These are phyloP conservation scores for Tetrahymena malaccensis DNA, from an alignment of 73 alveolate species.

Conservation along the genomic window DNA sequence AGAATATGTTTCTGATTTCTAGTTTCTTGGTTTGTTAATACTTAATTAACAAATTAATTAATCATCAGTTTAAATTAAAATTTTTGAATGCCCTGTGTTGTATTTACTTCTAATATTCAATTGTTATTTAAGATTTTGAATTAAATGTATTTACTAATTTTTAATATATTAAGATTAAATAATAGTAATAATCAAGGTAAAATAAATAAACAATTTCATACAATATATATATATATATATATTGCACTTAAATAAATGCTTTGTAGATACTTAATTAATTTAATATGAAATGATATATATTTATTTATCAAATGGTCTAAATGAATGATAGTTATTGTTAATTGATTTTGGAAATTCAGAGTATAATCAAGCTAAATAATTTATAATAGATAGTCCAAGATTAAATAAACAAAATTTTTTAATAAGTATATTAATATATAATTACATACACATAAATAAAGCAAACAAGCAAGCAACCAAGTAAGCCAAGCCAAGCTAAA, in stretches of 20 bases:
- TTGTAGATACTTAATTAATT: background rate
- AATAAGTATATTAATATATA: too few relatives aligned
- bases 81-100: background rate
- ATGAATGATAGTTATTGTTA: background rate
- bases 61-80: too few relatives aligned
- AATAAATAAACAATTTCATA: background rate
- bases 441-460: background rate
- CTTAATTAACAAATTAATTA: too few relatives aligned
- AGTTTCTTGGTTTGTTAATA: background rate
- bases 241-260: background rate
- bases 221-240: too few relatives aligned
- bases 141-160: background rate
- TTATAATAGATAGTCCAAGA: background rate
- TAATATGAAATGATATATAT: background rate
- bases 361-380: background rate
- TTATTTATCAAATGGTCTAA: background rate
- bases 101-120: too few relatives aligned
- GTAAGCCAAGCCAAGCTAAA: constrained; percentile 1
- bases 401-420: background rate
- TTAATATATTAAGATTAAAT: too few relatives aligned
- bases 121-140: too few relatives aligned
- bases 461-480: background rate
- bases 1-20: background rate
- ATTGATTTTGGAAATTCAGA: background rate
- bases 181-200: too few relatives aligned